Base-by-base conservation (phyloP, 768 basidiomycete genomes). In the Mycena haematopus region DNA sequence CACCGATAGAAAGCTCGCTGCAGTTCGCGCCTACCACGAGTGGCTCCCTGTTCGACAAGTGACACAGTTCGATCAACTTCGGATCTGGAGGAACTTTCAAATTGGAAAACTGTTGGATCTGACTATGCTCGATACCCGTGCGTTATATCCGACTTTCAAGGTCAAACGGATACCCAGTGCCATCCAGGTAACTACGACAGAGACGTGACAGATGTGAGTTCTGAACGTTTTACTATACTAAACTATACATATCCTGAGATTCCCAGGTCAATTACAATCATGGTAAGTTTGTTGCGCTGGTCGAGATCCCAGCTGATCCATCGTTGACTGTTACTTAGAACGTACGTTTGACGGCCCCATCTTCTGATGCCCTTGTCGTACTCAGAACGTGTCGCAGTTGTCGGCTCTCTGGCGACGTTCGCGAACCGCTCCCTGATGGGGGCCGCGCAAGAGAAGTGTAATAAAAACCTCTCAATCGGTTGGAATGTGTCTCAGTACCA, bases 11-110 rank as follows among this genome's bases (percentile, higher is more conserved):
- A 87, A 87, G 71, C 71, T 85, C 2, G 84, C 85, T 46, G 86
- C 83, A 9, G 80, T 86, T 25, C 75, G 84, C 31, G 84, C 84
- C 0, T 86, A 85, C 67, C 84, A 86, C 67, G 85, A 86, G 63
- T 86, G 85, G 85, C 80, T 87, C 76, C 85, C 85, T 14, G 84
- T 87, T 62, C 79, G 86, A 11, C 83, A 86, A 63, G 83, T 87
- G 19, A 79, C 79, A 42, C 77, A 79, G 1, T 79, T 79, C 53
- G 84, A 86, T 72, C 78, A 82, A 66, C 79, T 87, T 17, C 77
- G 85, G 27, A 86, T 86, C 55, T 87, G 84, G 84, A 79, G 86
- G 35, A 85, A 84, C 68, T 86, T 88, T 75, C 82, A 86, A 73
- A 80, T 88, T 38, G 86, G 86, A 49, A 84, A 85, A 69, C 78